Evolutionary conservation across 2,329 filamentous ascomycete species (phyloP).

Genomic region (Monilinia fructigena): DNA sequence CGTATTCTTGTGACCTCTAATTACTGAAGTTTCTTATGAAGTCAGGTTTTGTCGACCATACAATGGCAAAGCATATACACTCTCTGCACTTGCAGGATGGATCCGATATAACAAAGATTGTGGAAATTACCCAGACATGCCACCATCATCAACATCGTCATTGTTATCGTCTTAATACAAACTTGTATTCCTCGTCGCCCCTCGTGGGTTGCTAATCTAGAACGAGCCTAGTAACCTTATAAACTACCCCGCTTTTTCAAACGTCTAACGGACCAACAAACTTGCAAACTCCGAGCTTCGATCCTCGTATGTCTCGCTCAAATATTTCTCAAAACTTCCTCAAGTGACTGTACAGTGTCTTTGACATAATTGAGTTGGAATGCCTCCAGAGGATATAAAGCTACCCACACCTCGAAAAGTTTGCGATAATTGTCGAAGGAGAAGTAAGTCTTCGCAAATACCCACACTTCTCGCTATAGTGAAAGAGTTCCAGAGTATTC

Average conservation of each 20-base stretch:
- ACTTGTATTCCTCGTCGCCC: not conserved
- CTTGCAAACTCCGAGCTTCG: not conserved
- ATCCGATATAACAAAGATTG: not conserved
- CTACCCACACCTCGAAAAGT: conserved; percentile 42
- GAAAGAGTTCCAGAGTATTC: conserved; percentile 1
- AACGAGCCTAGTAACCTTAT: not conserved
- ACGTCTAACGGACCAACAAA: not conserved
- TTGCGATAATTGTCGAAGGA: conserved; percentile 48
- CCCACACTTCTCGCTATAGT: not conserved
- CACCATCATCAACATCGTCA: not conserved
- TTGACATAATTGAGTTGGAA: conserved; percentile 27
- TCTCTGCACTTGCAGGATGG: not conserved
- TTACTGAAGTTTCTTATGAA: not conserved
- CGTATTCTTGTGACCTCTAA: not conserved
- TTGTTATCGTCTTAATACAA: not conserved
- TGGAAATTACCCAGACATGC: not conserved
- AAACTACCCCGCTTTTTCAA: not conserved
- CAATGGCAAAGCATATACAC: not conserved
- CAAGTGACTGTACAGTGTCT: conserved; percentile 17
- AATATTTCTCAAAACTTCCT: conserved; percentile 23
- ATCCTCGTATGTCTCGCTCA: conserved; percentile 35
- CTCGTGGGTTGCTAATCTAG: not conserved
- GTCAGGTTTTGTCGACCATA: not conserved
- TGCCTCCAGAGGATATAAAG: conserved; percentile 34
- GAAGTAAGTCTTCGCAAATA: conserved; percentile 41